Evolutionary conservation across 495 filamentous ascomycete genomes (phyloP), one percentile per base, ranked within the genome.

Genomic region (Xylaria acuta): DNA sequence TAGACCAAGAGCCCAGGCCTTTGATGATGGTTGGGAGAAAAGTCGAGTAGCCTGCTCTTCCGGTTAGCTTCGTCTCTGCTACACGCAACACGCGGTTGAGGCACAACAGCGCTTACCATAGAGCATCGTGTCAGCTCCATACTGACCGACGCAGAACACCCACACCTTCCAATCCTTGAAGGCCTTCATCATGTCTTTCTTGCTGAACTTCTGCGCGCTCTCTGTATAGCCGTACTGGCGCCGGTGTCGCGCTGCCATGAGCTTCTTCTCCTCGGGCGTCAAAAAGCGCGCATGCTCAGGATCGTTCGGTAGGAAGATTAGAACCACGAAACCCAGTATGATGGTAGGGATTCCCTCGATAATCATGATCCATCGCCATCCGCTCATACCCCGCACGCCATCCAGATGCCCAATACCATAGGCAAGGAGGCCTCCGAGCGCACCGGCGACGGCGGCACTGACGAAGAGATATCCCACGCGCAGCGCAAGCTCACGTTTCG

Each of bases 21-120:
- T 88, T 81, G 80, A 95, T 93, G 74, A 95, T 94, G 30, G 91
- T 95, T 0, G 92, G 92, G 4, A 94, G 82, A 75, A 95, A 95
- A 1, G 90, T 93, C 72, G 87, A 89, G 79, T 88, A 95, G 4
- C 91, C 83, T 85, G 45, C 3, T 54, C 25, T n/a, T 62, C 25
- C 14, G 3, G 34, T 66, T 27, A 59, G 53, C 38, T 49, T 49
- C 27, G 43, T 36, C 58, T 72, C 49, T 22, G 11, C 18, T 8
- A 49, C 51, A 25, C 49, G 9, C 47, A 30, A 38, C 2, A 68
- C 27, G 25, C n/a, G 3, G 22, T 8, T 16, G 18, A 41, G 11
- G 8, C 40, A 38, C 2, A 1, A 22, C 20, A 25, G 27, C 16
- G 53, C 70, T 76, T 25, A 82, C 84, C 91, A 77, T 95, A 95